phyloP scores from a whole-genome alignment of 2,329 filamentous ascomycete genomes.

The Teratosphaeria zuluensis region DNA sequence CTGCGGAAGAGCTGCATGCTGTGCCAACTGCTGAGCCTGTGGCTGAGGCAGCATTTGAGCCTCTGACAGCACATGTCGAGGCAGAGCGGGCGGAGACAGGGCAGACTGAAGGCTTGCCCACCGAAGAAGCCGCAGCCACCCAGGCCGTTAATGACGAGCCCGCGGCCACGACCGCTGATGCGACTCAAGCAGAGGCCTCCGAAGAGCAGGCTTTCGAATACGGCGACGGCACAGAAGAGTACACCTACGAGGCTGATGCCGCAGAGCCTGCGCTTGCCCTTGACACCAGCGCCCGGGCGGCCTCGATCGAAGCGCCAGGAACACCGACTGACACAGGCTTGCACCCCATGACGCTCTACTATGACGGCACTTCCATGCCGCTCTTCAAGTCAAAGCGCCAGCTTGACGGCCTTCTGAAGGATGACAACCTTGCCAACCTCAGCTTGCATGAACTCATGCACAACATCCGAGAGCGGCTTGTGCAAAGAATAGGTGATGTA shows the following conservation, averaged over 20 bases:
- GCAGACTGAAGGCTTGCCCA: not conserved
- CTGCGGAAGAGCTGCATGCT: slow-evolving; percentile 1
- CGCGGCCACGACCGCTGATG: not conserved
- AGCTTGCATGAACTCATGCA: slow-evolving; percentile 47
- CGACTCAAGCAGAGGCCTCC: not conserved
- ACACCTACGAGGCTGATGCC: not conserved
- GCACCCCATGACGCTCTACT: slow-evolving; percentile 45
- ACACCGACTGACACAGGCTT: slow-evolving; percentile 28
- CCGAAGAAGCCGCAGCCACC: not conserved
- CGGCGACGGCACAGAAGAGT: not conserved
- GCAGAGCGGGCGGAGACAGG: not conserved
- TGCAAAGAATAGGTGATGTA: slow-evolving; percentile 44
- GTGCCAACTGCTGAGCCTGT: not conserved
- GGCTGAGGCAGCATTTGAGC: not conserved
- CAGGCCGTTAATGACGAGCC: not conserved
- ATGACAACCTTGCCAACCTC: slow-evolving; percentile 45
- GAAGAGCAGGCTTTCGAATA: not conserved
- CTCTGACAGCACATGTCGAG: not conserved
- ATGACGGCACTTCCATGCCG: slow-evolving; percentile 46
- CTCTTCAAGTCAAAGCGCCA: slow-evolving; percentile 48
- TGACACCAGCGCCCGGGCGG: slow-evolving; percentile 1
- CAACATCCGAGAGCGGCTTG: slow-evolving; percentile 37
- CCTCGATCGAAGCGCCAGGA: slow-evolving; percentile 15
- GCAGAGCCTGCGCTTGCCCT: not conserved
- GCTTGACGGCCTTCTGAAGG: slow-evolving; percentile 47